A percentile compares a stretch with the other conserved stretches of the same genome.
Conservation (phyloP, 768 basidiomycete genomes). For the Hortiboletus campestris region DNA sequence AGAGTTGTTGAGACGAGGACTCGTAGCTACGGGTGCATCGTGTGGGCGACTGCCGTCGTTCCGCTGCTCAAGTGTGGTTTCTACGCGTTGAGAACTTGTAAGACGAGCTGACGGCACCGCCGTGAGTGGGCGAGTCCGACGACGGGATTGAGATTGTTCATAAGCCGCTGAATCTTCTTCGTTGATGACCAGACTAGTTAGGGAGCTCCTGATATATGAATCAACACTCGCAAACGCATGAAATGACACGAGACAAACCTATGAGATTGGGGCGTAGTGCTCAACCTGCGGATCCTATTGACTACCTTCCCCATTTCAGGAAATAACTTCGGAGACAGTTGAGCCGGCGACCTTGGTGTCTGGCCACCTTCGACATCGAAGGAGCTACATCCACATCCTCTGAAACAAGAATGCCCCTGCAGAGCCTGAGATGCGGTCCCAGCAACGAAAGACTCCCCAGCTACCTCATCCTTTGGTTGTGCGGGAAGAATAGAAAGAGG, state of each 20-base stretch:
- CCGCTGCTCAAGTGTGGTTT: not conserved
- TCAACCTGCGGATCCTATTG: constrained; percentile 1
- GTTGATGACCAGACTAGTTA: not conserved
- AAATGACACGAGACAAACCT: constrained; percentile 6
- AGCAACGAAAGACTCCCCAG: not conserved
- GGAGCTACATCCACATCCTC: not conserved
- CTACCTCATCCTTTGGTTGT: not conserved
- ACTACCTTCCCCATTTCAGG: not conserved
- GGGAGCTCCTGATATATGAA: not conserved
- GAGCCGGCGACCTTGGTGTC: not conserved
- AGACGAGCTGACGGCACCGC: not conserved
- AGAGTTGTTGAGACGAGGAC: not conserved
- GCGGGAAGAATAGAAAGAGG: not conserved
- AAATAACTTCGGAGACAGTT: not conserved
- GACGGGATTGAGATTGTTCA: not conserved
- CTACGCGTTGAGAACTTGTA: constrained; percentile 1
- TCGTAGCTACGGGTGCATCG: not conserved
- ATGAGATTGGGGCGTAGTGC: not conserved
- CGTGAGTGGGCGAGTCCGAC: not conserved
- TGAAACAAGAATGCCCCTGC: not conserved
- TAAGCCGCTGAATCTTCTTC: not conserved
- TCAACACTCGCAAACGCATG: not conserved
- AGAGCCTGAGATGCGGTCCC: not conserved
- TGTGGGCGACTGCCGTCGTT: not conserved
- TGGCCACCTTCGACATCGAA: not conserved